These are phyloP conservation scores for Aspergillus uvarum DNA, from an alignment of 2,329 filamentous ascomycete species.

Conservation along the genomic window DNA sequence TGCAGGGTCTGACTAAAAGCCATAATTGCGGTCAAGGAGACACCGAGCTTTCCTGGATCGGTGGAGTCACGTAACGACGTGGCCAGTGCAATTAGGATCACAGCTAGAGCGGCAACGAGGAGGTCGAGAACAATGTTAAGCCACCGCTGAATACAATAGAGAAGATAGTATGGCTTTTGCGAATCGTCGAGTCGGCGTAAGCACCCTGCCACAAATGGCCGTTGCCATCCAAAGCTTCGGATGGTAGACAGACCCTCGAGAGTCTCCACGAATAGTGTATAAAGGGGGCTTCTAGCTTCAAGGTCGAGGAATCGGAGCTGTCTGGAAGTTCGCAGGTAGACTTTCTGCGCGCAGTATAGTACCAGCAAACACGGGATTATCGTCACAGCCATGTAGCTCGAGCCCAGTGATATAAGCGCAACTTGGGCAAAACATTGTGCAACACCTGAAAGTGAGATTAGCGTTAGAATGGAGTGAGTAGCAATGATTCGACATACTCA, in stretches of 20 bases:
- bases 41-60: neutral
- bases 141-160: slow-evolving; percentile 5
- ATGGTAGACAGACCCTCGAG: neutral
- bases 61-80: neutral
- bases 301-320: slow-evolving; percentile 2
- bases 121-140: neutral
- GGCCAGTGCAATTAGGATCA: neutral
- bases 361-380: neutral
- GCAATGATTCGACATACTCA: neutral
- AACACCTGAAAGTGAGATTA: neutral
- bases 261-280: neutral
- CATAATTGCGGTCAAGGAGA: slow-evolving; percentile 1
- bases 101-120: neutral
- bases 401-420: slow-evolving; percentile 1
- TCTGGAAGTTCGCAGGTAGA: neutral
- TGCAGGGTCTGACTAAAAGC: neutral
- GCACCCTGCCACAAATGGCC: neutral
- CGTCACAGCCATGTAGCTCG: slow-evolving; percentile 1
- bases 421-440: slow-evolving; percentile 2
- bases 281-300: neutral
- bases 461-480: neutral
- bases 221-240: neutral
- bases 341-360: slow-evolving; percentile 1
- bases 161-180: neutral
- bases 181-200: neutral